These are phyloP conservation scores for Ramaria sp. DNA, from an alignment of 768 basidiomycete genomes.

Conservation along the genomic window DNA sequence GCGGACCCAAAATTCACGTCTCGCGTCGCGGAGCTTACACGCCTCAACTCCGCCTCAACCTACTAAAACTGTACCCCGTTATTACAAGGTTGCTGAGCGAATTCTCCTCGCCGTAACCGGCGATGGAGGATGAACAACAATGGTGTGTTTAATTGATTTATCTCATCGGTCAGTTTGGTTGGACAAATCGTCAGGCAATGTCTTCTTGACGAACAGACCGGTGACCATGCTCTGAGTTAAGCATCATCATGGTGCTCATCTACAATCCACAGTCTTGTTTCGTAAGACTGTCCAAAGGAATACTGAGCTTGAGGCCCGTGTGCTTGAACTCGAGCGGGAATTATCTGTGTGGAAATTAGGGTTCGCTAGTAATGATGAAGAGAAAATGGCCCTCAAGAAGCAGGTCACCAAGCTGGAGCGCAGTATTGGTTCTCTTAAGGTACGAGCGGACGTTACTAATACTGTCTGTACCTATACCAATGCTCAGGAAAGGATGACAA, in stretches of 20 bases:
- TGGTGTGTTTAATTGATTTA: neutral
- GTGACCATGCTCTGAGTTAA: neutral
- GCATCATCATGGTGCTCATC: neutral
- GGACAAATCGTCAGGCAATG: neutral
- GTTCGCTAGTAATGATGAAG: conserved; percentile 46
- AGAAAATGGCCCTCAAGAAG: conserved; percentile 49
- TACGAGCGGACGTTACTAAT: conserved; percentile 31
- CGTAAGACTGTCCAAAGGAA: conserved; percentile 48
- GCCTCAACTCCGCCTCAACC: neutral
- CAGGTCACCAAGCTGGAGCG: conserved; percentile 48
- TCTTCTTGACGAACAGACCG: neutral
- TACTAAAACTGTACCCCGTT: neutral
- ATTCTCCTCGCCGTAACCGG: neutral
- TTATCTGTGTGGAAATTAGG: conserved; percentile 62
- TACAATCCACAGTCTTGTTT: neutral
- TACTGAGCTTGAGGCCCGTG: conserved; percentile 48
- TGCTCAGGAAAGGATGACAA: conserved; percentile 38
- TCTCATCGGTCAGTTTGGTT: neutral
- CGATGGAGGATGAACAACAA: conserved; percentile 2
- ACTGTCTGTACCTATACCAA: neutral
- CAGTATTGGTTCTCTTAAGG: neutral
- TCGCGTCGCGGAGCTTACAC: neutral
- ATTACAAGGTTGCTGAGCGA: neutral
- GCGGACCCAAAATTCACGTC: neutral
- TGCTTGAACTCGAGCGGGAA: conserved; percentile 60